phyloP scores from a whole-genome alignment of 306 rosid genomes.

The Amphicarpaea edgeworthii region DNA sequence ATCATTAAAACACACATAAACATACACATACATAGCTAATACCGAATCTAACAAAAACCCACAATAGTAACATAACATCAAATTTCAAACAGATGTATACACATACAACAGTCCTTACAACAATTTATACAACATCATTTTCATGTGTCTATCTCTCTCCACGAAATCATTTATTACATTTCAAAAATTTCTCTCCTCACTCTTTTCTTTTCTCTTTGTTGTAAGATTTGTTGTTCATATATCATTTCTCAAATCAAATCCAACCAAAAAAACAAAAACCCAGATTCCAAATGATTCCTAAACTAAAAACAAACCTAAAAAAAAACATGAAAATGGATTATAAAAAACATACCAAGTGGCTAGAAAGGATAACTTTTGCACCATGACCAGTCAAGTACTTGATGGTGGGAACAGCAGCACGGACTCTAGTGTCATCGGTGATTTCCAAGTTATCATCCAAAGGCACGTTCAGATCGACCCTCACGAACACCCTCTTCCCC shows the following conservation, averaged over 20 bases:
- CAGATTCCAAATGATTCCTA: slow-evolving; percentile 22
- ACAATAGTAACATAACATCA: too few relatives aligned
- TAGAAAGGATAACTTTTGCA: slow-evolving; percentile 79
- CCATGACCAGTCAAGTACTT: slow-evolving; percentile 71
- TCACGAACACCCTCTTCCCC: slow-evolving; percentile 87
- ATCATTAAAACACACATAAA: neutral
- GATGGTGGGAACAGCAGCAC: slow-evolving; percentile 95
- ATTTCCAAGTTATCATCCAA: slow-evolving; percentile 80
- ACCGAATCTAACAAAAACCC: neutral
- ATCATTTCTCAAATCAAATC: too few relatives aligned
- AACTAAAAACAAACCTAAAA: neutral
- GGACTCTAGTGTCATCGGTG: slow-evolving; percentile 92
- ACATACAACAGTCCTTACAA: too few relatives aligned
- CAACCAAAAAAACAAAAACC: neutral
- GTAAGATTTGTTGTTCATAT: too few relatives aligned
- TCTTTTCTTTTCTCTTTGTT: too few relatives aligned
- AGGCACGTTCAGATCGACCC: slow-evolving; percentile 96
- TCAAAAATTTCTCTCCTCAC: too few relatives aligned
- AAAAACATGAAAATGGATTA: neutral
- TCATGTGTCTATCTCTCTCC: too few relatives aligned
- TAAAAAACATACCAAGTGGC: slow-evolving; percentile 66
- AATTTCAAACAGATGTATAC: too few relatives aligned
- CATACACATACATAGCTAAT: neutral
- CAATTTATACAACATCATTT: too few relatives aligned
- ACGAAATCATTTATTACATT: too few relatives aligned